Percentiles rank a stretch among this genome's conserved stretches.
Conservation (phyloP, 2,329 filamentous ascomycete genomes). For the Nemania diffusa region DNA sequence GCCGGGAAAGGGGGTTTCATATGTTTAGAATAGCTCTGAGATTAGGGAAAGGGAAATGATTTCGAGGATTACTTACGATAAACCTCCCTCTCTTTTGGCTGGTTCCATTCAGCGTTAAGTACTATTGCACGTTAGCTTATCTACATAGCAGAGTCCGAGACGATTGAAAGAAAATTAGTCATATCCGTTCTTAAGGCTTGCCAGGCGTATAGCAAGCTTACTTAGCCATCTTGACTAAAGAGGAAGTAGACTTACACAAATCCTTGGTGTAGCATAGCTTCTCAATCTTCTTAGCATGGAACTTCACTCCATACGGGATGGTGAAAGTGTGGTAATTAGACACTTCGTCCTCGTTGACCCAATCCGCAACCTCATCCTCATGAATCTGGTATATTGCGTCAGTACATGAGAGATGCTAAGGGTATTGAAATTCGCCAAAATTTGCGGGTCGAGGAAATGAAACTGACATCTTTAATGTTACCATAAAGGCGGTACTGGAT, state of each 20-base stretch:
- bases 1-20: background rate
- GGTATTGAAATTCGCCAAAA: background rate
- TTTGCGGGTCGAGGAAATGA: background rate
- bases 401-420: background rate
- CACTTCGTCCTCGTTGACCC: conserved; percentile 80
- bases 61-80: conserved; percentile 53
- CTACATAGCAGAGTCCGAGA: background rate
- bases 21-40: background rate
- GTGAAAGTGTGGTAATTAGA: conserved; percentile 84
- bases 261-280: conserved; percentile 85
- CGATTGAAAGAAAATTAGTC: background rate
- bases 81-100: conserved; percentile 76
- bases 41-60: background rate
- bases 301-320: conserved; percentile 72
- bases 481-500: conserved; percentile 61
- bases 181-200: background rate
- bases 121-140: conserved; percentile 52
- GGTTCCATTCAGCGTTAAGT: conserved; percentile 89
- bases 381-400: conserved; percentile 53
- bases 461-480: conserved; percentile 74
- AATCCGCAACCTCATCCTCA: conserved; percentile 85
- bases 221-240: background rate
- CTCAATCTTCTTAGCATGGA: conserved; percentile 77
- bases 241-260: conserved; percentile 56
- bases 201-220: background rate